Evolutionary conservation across 164 flowering plant genomes (phyloP), one percentile per base, ranked within the genome.

Genomic region (Pachysandra terminalis): DNA sequence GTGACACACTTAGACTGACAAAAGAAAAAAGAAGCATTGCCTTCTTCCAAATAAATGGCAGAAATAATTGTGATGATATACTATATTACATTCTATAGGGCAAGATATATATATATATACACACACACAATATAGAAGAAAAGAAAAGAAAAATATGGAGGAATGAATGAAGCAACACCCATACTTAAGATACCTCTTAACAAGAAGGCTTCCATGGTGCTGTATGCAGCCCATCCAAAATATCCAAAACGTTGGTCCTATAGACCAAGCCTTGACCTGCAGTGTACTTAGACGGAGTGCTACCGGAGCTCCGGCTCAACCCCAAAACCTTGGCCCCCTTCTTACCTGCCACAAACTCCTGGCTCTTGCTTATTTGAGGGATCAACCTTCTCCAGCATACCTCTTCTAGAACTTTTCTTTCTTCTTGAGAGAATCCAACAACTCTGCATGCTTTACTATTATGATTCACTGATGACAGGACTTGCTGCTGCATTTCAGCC

Each of bases 301-400:
- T 79, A 37, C 92, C 87, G 13, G 70, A 61, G 74, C 96, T 90
- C 73, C 73, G 77, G 78, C 86, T 84, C 59, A 77, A n/a, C n/a
- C n/a, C 75, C 75, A 67, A 78, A n/a, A 71, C 74, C 67, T 65
- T 69, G 15, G 27, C 69, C 40, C 66, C 73, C n/a, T n/a, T n/a
- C 48, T 69, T 73, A 59, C 28, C 71, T 3, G 66, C 15, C n/a
- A 19, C 55, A 56, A 86, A 82, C 54, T 86, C 90, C 64, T 81
- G 89, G 60, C 90, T 86, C 68, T 84, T 90, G 79, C 90, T 90
- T 53, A 66, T 64, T 55, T 83, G 83, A 8, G 80, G 86, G 63
- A 67, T 76, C 68, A 73, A n/a, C 61, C 63, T 79, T 68, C 78
- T 76, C 59, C 77, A 54, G 40, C 61, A n/a, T 65, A 80, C 82